Base-by-base conservation (phyloP, 2,329 filamentous ascomycete genomes). In the Clonostachys byssicola region DNA sequence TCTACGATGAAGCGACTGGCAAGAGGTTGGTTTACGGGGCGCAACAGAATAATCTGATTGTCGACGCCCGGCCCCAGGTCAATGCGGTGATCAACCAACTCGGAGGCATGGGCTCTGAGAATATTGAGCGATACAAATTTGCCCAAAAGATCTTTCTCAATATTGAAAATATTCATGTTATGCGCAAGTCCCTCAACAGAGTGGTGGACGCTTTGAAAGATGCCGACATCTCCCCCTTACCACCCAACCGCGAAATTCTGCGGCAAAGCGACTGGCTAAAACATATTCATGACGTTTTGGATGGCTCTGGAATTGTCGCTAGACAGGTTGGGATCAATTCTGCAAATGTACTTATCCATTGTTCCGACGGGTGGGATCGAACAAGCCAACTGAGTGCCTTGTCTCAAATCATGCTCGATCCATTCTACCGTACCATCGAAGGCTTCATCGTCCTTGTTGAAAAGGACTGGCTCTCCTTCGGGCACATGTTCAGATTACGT, bases 141-240 rank as follows among this genome's bases (percentile, higher is more conserved):
- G 90, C 91, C 14, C 86, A 86, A 49, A 96, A 96, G 66, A 86
- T 87, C 33, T 99, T 95, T 61, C 78, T 99, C 47, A 94, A 89
- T 52, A 99, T 99, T 59, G 92, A 95, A 64, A 99, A 99, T 63
- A 97, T 99, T 50, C 94, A 99, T 61, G 91, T 96, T 52, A 99
- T 99, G 94, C 81, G 94, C 48, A 87, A 88, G 51, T 97, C 92
- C 2, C 74, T 99, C 34, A 85, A 87, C 56, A 92, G 86, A 55
- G 88, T 99, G 17, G 77, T 96, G 46, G 92, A 95, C 52, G 87
- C 90, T 4, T 73, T 99, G 59, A 96, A 95, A 61, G 92, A 97
- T 56, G 89, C 91, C 3, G 94, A 99, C 63, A 78, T 96, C 30
- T 88, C 89, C 1, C 82, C 88, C 2, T 70, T 96, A 34, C 83